Conservation (phyloP, 2,329 filamentous ascomycete genomes). For the Cucurbitaria berberidis region DNA sequence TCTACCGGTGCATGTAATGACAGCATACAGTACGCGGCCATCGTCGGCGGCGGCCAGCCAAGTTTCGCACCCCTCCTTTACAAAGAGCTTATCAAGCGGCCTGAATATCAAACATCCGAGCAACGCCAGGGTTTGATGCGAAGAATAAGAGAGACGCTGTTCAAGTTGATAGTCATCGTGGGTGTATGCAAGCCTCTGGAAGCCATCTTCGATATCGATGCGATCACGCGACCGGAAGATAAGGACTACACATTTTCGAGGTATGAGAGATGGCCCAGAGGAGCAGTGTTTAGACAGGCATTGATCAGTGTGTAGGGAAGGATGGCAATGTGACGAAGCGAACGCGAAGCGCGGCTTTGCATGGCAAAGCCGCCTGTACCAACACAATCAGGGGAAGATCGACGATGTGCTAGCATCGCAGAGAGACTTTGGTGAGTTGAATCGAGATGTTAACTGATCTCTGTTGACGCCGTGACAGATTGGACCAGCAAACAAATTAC, state of each 20-base stretch:
- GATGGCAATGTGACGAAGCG: constrained; percentile 64
- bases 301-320: constrained; percentile 45
- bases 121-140: constrained; percentile 58
- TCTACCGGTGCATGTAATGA: not conserved
- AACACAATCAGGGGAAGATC: constrained; percentile 54
- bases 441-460: not conserved
- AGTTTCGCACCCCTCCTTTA: constrained; percentile 62
- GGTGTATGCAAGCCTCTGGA: constrained; percentile 70
- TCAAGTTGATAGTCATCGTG: constrained; percentile 64
- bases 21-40: constrained; percentile 45
- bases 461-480: constrained; percentile 26
- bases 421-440: constrained; percentile 51
- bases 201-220: constrained; percentile 62
- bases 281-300: not conserved
- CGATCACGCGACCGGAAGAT: constrained; percentile 62
- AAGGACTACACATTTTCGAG: constrained; percentile 62
- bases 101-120: constrained; percentile 52
- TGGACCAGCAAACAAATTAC: constrained; percentile 63
- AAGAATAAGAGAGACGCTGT: constrained; percentile 62
- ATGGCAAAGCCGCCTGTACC: constrained; percentile 65
- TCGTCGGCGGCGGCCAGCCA: constrained; percentile 60
- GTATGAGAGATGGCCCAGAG: constrained; percentile 10
- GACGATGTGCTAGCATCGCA: constrained; percentile 52
- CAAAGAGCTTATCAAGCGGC: constrained; percentile 59
- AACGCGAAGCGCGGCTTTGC: constrained; percentile 60